These are phyloP conservation scores for Gnaphalium uliginosum DNA, from an alignment of 129 eudicot species.

Conservation along the genomic window DNA sequence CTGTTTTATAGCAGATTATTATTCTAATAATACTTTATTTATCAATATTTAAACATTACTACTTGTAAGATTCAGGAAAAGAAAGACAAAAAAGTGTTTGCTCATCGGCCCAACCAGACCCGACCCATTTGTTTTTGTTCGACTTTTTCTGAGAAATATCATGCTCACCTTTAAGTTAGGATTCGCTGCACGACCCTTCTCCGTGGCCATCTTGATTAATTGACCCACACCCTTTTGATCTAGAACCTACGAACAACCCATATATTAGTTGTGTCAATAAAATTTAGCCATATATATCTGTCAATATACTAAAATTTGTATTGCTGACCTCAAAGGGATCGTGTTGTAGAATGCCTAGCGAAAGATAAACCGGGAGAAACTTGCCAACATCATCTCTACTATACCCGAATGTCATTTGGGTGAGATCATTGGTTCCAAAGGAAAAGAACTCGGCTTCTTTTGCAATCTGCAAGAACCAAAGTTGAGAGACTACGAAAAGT, in stretches of 20 bases:
- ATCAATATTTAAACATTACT: neutral
- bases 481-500: conserved; percentile 10
- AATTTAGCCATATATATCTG: neutral
- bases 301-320: neutral
- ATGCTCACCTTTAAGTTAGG: conserved; percentile 81
- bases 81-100: neutral
- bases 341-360: conserved; percentile 85
- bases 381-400: conserved; percentile 98
- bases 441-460: conserved; percentile 98
- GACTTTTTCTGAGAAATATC: neutral
- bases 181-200: conserved; percentile 85
- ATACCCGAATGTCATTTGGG: conserved; percentile 97
- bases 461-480: conserved; percentile 55
- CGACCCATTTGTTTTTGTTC: neutral
- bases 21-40: neutral
- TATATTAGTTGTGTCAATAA: conserved; percentile 8
- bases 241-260: conserved; percentile 55
- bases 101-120: neutral
- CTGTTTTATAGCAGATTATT: neutral
- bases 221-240: conserved; percentile 99
- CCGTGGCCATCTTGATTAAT: conserved; percentile 86
- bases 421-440: conserved; percentile 95
- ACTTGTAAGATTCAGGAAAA: neutral
- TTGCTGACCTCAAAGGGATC: conserved; percentile 93
- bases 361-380: conserved; percentile 80